Evolutionary conservation across 1,284 basidiomycete genomes (phyloP).

Genomic region (Sporisorium scitamineum): DNA sequence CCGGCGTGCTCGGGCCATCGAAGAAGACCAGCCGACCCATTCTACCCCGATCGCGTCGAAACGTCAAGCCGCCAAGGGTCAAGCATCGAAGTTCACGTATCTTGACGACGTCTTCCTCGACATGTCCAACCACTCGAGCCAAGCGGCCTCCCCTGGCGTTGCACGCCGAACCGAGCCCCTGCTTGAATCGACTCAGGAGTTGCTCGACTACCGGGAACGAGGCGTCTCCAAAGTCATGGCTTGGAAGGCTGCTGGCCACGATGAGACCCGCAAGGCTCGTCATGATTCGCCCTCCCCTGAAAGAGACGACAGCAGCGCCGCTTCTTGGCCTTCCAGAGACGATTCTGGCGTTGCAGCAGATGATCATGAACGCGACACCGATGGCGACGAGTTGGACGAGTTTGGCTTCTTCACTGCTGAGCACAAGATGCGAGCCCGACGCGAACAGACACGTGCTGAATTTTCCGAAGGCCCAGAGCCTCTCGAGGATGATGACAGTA

Average conservation of each 20-base stretch:
- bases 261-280: slow-evolving; percentile 1
- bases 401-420: slow-evolving; percentile 42
- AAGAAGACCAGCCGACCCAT: slow-evolving; percentile 20
- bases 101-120: slow-evolving; percentile 24
- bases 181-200: slow-evolving; percentile 14
- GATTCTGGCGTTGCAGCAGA: not conserved
- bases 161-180: slow-evolving; percentile 23
- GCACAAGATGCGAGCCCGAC: slow-evolving; percentile 11
- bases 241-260: slow-evolving; percentile 43
- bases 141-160: slow-evolving; percentile 26
- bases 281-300: not conserved
- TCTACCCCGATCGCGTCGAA: slow-evolving; percentile 26
- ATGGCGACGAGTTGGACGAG: slow-evolving; percentile 17
- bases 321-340: slow-evolving; percentile 21
- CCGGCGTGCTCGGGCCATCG: slow-evolving; percentile 16
- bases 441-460: not conserved
- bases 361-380: not conserved
- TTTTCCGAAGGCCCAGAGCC: not conserved
- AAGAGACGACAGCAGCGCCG: slow-evolving; percentile 3
- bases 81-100: not conserved
- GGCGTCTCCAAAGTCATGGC: slow-evolving; percentile 44
- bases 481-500: not conserved
- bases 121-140: slow-evolving; percentile 16
- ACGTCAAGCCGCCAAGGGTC: not conserved
- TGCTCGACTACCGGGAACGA: slow-evolving; percentile 28